phyloP scores from a whole-genome alignment of 345 rosid genomes.

The Linum tenue region DNA sequence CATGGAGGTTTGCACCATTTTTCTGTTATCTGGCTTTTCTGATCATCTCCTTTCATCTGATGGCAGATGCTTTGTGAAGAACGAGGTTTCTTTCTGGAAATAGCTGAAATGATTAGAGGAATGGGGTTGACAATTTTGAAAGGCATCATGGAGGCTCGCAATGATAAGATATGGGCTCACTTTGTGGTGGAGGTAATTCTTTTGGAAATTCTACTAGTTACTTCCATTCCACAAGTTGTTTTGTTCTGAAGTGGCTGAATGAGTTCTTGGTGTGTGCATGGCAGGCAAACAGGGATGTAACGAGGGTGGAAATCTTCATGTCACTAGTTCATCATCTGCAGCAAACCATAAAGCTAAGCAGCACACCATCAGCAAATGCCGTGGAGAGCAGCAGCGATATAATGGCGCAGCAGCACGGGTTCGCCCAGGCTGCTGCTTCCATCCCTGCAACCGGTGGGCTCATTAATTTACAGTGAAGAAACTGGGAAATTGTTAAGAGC shows the following conservation, averaged over 20 bases:
- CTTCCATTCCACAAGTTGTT: too few species aligned
- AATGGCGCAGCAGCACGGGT: slow-evolving; percentile 31
- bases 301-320: slow-evolving; percentile 90
- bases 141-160: slow-evolving; percentile 71
- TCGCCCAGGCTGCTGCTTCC: slow-evolving; percentile 30
- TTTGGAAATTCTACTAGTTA: too few species aligned
- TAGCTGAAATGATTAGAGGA: slow-evolving; percentile 76
- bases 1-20: not conserved
- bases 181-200: slow-evolving; percentile 81
- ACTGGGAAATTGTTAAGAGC: slow-evolving; percentile 44
- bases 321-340: slow-evolving; percentile 74
- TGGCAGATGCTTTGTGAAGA: slow-evolving; percentile 88
- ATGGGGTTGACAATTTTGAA: slow-evolving; percentile 78
- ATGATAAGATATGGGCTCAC: slow-evolving; percentile 75
- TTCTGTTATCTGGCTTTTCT: slow-evolving; percentile 2
- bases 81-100: slow-evolving; percentile 86
- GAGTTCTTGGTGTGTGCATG: not conserved
- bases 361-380: slow-evolving; percentile 22
- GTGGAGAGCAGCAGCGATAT: slow-evolving; percentile 37
- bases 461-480: slow-evolving; percentile 31
- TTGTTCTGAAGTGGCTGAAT: too few species aligned
- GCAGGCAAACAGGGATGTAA: slow-evolving; percentile 84
- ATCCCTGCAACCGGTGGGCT: slow-evolving; percentile 47
- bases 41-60: not conserved
- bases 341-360: slow-evolving; percentile 51